Base-by-base conservation (phyloP, 495 filamentous ascomycete genomes). In the Pseudoneurospora amorphoporcata region DNA sequence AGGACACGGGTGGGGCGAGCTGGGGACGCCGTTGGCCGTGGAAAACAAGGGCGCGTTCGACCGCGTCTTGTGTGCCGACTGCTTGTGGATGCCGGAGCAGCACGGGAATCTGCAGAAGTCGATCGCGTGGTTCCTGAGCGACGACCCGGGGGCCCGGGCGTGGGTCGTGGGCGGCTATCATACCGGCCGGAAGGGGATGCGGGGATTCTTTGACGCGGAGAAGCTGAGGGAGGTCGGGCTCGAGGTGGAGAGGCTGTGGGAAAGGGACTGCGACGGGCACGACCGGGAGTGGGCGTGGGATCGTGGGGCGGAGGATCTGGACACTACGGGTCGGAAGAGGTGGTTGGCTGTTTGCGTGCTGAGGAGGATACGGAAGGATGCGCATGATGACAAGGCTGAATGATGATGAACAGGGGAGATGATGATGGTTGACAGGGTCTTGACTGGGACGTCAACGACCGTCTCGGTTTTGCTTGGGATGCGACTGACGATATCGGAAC, bases 161-260 rank as follows among this genome's bases (percentile, higher is more conserved):
- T 91, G 90, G 84, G 87, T 91, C 9, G 84, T 94, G 23, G 90
- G 89, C 1, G 92, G 92, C 0, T 95, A 97, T 75, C 94, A 98
- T 81, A 97, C 94, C 0, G 94, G 93, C 0, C 83, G 94, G 61
- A 84, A 81, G 9, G 91, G 91, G 76, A 85, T 97, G 79, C 85
- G 84, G 1, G 81, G 79, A 1, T 97, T 97, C 82, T 95, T 95
- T 78, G 85, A 82, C n/a, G 73, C 65, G 39, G 87, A 89, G 45
- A 84, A 82, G n/a, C 84, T 87, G 3, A 77, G 78, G 16, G 80
- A 80, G 72, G 83, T 79, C 42, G 93, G 90, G 2, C 80, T 98
- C 71, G 87, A 87, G 75, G 78, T 92, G 35, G 92, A 94, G 82
- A 78, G 78, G 68, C 90, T 96, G 14, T 90, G 87, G 79, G 94